These are phyloP conservation scores for Phalaenopsis equestris DNA, from an alignment of 106 monocot genomes.

Conservation along the genomic window DNA sequence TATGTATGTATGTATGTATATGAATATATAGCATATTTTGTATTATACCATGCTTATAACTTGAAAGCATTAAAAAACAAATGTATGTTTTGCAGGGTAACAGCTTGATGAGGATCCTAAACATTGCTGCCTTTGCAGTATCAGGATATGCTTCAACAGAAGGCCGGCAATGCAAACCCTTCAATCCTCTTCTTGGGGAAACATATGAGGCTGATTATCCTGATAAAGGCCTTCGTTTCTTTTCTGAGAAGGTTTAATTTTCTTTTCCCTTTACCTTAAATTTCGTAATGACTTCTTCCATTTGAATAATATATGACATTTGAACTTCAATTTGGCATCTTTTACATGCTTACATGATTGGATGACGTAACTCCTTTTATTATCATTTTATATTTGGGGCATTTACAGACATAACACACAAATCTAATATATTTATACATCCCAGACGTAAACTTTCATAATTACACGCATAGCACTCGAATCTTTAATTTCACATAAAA, in stretches of 20 bases:
- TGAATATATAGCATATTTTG: background rate
- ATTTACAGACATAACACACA: too few species aligned
- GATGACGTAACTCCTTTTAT: background rate
- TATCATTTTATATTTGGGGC: background rate
- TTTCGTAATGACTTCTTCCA: background rate
- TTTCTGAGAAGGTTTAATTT: conserved; percentile 79
- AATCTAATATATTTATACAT: too few species aligned
- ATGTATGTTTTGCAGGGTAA: conserved; percentile 56
- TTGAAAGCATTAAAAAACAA: background rate
- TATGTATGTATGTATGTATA: too few species aligned
- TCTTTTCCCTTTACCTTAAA: background rate
- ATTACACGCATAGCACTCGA: too few species aligned
- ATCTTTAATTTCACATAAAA: too few species aligned
- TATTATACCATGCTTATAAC: background rate
- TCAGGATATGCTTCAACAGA: conserved; percentile 98
- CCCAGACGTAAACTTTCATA: too few species aligned
- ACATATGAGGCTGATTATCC: conserved; percentile 98
- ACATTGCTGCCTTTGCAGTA: conserved; percentile 87
- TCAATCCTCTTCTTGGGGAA: conserved; percentile 96
- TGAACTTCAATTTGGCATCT: background rate
- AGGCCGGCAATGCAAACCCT: conserved; percentile 95
- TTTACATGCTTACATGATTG: background rate
- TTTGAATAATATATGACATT: background rate
- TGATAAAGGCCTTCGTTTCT: conserved; percentile 94
- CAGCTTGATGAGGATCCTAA: conserved; percentile 89